These are phyloP conservation scores for Phylloporus scabripes DNA, from an alignment of 768 basidiomycete genomes.

Conservation along the genomic window DNA sequence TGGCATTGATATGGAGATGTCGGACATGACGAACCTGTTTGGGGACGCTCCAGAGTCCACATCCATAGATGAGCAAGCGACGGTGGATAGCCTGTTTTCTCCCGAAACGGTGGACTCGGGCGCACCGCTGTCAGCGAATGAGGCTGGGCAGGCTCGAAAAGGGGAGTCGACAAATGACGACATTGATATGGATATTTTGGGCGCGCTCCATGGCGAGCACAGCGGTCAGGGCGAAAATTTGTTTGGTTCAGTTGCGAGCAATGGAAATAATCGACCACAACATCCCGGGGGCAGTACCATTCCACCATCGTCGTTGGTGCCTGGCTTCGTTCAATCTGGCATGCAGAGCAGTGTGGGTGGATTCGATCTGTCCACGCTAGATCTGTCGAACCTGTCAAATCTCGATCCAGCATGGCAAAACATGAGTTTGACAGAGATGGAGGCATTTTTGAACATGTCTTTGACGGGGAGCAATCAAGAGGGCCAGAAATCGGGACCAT, in stretches of 20 bases:
- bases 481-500: conserved; percentile 20
- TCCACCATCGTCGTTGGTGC: conserved; percentile 38
- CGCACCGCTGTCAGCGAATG: conserved; percentile 12
- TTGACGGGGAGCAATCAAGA: conserved; percentile 21
- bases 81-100: conserved; percentile 49
- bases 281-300: conserved; percentile 22
- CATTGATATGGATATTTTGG: conserved; percentile 36
- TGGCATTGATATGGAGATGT: conserved; percentile 58
- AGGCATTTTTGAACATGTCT: conserved; percentile 46
- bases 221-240: conserved; percentile 13
- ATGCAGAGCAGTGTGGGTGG: conserved; percentile 20
- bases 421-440: conserved; percentile 51
- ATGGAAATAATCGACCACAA: conserved; percentile 10
- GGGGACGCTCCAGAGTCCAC: conserved; percentile 40
- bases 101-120: conserved; percentile 32
- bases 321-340: conserved; percentile 34
- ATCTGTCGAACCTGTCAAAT: conserved; percentile 43
- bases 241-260: conserved; percentile 24
- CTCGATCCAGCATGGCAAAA: conserved; percentile 40
- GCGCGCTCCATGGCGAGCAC: conserved; percentile 23
- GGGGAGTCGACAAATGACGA: conserved; percentile 11
- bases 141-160: conserved; percentile 18
- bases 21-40: conserved; percentile 46
- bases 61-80: conserved; percentile 30
- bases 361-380: conserved; percentile 48